Conservation (phyloP, 2,329 filamentous ascomycete genomes). For the Phoma sp. region DNA sequence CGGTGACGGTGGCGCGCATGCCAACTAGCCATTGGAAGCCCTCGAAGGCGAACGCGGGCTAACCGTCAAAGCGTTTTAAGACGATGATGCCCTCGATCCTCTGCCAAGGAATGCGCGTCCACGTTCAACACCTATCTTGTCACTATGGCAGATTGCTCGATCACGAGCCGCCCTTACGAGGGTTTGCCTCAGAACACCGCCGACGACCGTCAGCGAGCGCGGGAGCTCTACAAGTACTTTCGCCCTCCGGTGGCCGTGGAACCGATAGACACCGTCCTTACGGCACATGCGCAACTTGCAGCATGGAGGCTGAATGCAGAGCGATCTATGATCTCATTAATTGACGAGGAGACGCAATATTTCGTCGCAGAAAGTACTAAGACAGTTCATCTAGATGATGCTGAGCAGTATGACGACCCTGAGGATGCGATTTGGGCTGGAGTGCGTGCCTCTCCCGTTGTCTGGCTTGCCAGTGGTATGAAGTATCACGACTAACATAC, state of each 20-base stretch:
- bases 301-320: constrained; percentile 47
- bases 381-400: constrained; percentile 49
- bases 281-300: constrained; percentile 47
- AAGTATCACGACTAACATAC: neutral
- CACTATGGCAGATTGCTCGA: constrained; percentile 4
- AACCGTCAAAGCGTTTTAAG: neutral
- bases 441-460: constrained; percentile 6
- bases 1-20: neutral
- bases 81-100: neutral
- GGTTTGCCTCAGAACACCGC: constrained; percentile 8
- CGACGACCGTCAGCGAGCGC: constrained; percentile 21
- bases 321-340: constrained; percentile 53
- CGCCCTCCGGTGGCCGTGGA: constrained; percentile 19
- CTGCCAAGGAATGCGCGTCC: neutral
- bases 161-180: neutral
- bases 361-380: constrained; percentile 61
- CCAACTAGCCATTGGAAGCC: neutral
- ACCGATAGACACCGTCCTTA: constrained; percentile 43
- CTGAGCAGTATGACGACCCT: constrained; percentile 39
- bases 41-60: neutral
- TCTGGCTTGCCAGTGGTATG: too few relatives aligned
- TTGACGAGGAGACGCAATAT: constrained; percentile 58
- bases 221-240: constrained; percentile 43
- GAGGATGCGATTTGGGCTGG: constrained; percentile 48
- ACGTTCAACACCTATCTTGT: neutral